Evolutionary conservation across 2,329 filamentous ascomycete species (phyloP).

Genomic region (Colletotrichum tropicale): DNA sequence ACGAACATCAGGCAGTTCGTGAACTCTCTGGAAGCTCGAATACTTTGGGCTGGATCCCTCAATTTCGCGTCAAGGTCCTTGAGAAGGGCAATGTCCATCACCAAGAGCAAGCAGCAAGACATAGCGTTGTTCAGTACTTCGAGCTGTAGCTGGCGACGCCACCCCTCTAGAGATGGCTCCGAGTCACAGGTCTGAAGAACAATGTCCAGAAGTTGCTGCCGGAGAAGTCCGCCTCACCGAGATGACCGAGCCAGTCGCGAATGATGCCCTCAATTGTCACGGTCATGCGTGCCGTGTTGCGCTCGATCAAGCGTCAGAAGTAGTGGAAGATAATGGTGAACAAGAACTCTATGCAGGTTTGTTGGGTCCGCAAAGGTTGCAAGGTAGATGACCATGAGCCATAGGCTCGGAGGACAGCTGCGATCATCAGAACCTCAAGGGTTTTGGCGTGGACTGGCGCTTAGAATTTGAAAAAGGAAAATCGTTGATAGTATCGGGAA

Average conservation of each 20-base stretch:
- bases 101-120: not conserved
- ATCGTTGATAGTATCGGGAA: constrained; percentile 16
- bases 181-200: not conserved
- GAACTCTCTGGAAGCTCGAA: not conserved
- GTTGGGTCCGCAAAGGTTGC: not conserved
- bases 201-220: not conserved
- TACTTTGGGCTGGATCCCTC: not conserved
- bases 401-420: not conserved
- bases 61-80: not conserved
- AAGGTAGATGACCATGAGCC: not conserved
- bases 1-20: not conserved
- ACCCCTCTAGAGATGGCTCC: not conserved
- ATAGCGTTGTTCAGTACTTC: not conserved
- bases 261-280: not conserved
- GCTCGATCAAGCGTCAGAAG: not conserved
- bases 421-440: fast-evolving
- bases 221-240: not conserved
- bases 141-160: not conserved
- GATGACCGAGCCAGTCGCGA: not conserved
- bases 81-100: not conserved
- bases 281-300: not conserved
- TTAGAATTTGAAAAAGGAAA: not conserved
- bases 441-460: not conserved
- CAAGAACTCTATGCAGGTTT: not conserved
- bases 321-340: not conserved